Percentiles rank a stretch among this genome's conserved stretches.
These are phyloP conservation scores for Leucocoprinus leucothites DNA, from an alignment of 768 basidiomycete species.

Conservation along the genomic window DNA sequence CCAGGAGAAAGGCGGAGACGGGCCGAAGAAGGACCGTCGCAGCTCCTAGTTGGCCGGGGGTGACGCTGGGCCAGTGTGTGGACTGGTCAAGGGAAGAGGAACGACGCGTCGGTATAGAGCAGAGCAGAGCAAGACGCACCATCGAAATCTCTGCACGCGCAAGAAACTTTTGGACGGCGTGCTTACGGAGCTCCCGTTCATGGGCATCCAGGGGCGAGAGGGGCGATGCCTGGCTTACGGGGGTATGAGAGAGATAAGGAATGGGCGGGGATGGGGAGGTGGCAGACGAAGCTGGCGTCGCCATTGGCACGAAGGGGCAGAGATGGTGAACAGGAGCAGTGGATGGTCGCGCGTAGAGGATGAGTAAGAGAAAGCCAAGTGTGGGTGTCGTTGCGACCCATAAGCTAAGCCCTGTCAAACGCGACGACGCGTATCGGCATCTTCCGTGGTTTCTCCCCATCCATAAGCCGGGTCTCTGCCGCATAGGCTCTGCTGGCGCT, in stretches of 20 bases:
- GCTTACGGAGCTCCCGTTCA: constrained; percentile 61
- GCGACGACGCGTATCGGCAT: constrained; percentile 55
- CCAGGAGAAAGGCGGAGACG: constrained; percentile 14
- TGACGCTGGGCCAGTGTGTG: constrained; percentile 21
- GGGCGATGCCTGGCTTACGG: constrained; percentile 34
- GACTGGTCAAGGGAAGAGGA: no score
- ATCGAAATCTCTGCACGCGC: constrained; percentile 78
- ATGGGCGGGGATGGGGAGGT: constrained; percentile 81
- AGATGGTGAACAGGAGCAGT: constrained; percentile 24
- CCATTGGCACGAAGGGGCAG: constrained; percentile 51
- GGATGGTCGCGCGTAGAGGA: constrained; percentile 23
- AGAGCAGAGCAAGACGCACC: constrained; percentile 44
- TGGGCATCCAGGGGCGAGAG: constrained; percentile 34
- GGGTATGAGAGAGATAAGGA: constrained; percentile 51
- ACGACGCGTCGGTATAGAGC: constrained; percentile 48
- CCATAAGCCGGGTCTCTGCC: constrained; percentile 25
- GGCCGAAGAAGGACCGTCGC: constrained; percentile 10
- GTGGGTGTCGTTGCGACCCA: constrained; percentile 25
- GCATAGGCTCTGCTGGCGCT: no score
- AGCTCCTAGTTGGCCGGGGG: no score
- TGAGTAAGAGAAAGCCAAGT: constrained; percentile 29
- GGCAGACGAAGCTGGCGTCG: constrained; percentile 76
- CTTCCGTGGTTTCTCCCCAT: constrained; percentile 42
- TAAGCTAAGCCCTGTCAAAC: constrained; percentile 38
- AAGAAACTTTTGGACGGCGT: constrained; percentile 71